Percentiles rank a stretch among this genome's conserved stretches.
Conservation (phyloP, 2,329 filamentous ascomycete species). For the Trichoderma sp. region DNA sequence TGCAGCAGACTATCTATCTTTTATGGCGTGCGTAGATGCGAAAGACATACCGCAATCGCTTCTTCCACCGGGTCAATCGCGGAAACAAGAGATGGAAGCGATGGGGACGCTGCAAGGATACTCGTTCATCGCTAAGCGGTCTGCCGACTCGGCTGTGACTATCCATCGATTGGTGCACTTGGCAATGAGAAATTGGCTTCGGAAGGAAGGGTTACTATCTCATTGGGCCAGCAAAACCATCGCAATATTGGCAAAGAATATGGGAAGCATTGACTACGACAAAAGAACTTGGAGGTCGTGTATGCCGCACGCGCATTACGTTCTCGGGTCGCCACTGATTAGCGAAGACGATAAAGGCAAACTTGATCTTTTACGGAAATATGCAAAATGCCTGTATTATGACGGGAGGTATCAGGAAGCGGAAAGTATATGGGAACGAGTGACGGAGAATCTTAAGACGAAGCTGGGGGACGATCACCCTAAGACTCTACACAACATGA, state of each 20-base stretch:
- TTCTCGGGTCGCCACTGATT: neutral
- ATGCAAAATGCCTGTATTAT: neutral
- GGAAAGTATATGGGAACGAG: neutral
- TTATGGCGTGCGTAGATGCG: conserved; percentile 30
- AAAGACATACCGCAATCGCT: conserved; percentile 32
- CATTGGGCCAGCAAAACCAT: neutral
- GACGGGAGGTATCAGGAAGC: neutral
- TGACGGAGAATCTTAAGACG: neutral
- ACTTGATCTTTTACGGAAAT: neutral
- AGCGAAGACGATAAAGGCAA: neutral
- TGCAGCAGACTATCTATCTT: conserved; percentile 31
- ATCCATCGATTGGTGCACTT: neutral
- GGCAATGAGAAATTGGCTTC: neutral
- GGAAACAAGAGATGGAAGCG: conserved; percentile 21
- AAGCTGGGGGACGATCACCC: neutral
- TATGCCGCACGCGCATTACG: neutral
- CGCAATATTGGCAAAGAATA: neutral
- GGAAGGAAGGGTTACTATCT: neutral
- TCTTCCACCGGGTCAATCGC: conserved; percentile 20
- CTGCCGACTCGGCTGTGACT: neutral
- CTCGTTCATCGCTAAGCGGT: neutral
- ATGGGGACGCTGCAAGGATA: neutral
- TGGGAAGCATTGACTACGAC: neutral
- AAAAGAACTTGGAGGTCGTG: neutral
- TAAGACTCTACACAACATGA: neutral